Evolutionary conservation across 2,329 filamentous ascomycete species (phyloP).

Genomic region (Cercospora sesami): DNA sequence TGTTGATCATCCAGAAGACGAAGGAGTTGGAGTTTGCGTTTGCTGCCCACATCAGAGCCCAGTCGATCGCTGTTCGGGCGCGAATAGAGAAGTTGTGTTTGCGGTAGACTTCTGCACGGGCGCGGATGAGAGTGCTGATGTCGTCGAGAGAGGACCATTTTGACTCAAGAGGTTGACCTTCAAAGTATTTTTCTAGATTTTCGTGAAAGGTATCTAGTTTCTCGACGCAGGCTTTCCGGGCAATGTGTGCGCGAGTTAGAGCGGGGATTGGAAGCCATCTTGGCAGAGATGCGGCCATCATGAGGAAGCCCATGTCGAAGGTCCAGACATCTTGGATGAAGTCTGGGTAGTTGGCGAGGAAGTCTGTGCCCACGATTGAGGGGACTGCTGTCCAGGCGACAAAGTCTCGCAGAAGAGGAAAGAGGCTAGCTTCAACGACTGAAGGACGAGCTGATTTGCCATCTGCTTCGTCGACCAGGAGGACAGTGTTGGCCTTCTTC

Average conservation of each 20-base stretch:
- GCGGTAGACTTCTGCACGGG: conserved; percentile 36
- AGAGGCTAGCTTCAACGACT: conserved; percentile 55
- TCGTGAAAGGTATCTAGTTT: conserved; percentile 34
- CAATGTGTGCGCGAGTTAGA: conserved; percentile 50
- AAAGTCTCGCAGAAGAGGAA: conserved; percentile 58
- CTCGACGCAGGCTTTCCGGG: conserved; percentile 34
- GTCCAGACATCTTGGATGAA: conserved; percentile 57
- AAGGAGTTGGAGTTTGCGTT: conserved; percentile 55
- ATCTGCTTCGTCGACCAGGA: conserved; percentile 30
- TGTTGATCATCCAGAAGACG: conserved; percentile 43
- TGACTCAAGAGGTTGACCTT: conserved; percentile 35
- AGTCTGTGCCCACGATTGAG: conserved; percentile 55
- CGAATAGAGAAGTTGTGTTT: conserved; percentile 36
- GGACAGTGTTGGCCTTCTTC: conserved; percentile 49
- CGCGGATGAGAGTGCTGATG: conserved; percentile 38
- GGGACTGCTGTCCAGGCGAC: conserved; percentile 54
- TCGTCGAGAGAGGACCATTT: conserved; percentile 41
- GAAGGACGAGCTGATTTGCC: conserved; percentile 44
- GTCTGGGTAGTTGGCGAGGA: conserved; percentile 54
- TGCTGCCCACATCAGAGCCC: conserved; percentile 57
- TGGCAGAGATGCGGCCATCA: conserved; percentile 57
- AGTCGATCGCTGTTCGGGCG: conserved; percentile 42
- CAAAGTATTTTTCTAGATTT: conserved; percentile 36
- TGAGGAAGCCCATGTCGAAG: conserved; percentile 56
- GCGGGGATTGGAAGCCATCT: conserved; percentile 57